A percentile compares a stretch with the other conserved stretches of the same genome.
phyloP scores from a whole-genome alignment of 208 protist species.

The Trypanosoma platydactyli region DNA sequence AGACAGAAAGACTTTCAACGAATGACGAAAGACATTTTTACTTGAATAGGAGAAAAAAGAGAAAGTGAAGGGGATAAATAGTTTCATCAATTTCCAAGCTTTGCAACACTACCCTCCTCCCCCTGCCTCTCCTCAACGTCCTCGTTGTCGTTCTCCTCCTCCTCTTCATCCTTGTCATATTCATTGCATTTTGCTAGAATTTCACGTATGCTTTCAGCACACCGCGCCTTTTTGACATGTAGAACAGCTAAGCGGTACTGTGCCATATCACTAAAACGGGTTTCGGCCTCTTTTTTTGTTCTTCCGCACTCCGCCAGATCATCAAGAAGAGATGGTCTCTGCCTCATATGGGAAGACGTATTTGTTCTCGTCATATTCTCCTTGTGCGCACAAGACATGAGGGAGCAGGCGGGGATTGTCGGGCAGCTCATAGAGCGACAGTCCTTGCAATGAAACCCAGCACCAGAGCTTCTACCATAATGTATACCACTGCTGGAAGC shows the following conservation, averaged over 20 bases:
- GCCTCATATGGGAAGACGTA: background rate
- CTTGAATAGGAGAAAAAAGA: conserved; percentile 21
- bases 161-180: conserved; percentile 21
- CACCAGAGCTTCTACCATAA: background rate
- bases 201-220: conserved; percentile 24
- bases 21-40: too few species aligned
- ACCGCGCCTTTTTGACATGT: conserved; percentile 18
- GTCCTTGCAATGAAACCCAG: background rate
- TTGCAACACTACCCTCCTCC: too few species aligned
- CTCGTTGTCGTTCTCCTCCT: too few species aligned
- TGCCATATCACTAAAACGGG: background rate
- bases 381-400: background rate
- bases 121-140: too few species aligned
- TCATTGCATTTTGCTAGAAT: conserved; percentile 22
- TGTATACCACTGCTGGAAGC: background rate
- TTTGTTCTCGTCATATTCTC: background rate
- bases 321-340: background rate
- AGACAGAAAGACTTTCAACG: too few species aligned
- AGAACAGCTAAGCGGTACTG: conserved; percentile 33
- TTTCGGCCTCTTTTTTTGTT: background rate
- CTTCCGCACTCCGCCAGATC: background rate
- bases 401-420: background rate
- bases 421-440: conserved; percentile 21
- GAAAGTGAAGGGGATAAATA: background rate
- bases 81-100: background rate